Evolutionary conservation across 192 early-diverging fungal species (phyloP).

Genomic region (Coemansia sp.): DNA sequence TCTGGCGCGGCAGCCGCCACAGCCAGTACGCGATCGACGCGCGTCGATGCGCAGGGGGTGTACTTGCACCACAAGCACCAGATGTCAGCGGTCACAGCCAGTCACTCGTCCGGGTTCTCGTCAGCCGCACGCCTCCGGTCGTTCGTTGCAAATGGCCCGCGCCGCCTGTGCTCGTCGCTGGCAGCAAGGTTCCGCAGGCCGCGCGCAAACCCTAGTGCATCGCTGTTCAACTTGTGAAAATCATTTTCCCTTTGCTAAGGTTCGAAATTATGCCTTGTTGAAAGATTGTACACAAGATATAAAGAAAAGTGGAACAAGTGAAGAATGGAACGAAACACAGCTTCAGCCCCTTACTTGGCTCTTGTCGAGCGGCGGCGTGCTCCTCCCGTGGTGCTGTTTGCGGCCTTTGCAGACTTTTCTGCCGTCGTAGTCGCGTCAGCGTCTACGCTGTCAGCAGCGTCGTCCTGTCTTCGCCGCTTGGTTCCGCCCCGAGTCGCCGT

Average conservation of each 20-base stretch:
- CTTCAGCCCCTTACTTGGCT: conserved; percentile 17
- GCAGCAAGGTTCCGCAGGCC: not conserved
- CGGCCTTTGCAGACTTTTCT: conserved; percentile 20
- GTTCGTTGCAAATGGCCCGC: not conserved
- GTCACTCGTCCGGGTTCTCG: not conserved
- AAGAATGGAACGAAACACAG: not conserved
- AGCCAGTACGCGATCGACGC: not conserved
- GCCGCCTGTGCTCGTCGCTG: not conserved
- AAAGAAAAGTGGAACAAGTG: too few species aligned
- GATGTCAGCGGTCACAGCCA: not conserved
- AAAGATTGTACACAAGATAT: too few species aligned
- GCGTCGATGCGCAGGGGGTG: not conserved
- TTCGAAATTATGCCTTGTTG: too few species aligned
- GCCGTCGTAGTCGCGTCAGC: conserved; percentile 6
- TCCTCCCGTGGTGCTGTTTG: conserved; percentile 10
- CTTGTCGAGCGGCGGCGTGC: conserved; percentile 25
- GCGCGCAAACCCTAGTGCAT: not conserved
- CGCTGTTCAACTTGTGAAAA: not conserved
- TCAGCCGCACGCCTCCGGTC: not conserved
- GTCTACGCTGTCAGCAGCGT: not conserved
- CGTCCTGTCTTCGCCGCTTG: conserved; percentile 45
- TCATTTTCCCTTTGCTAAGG: not conserved
- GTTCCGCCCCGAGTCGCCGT: conserved; percentile 16
- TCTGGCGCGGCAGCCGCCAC: not conserved
- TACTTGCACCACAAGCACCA: not conserved